phyloP scores from a whole-genome alignment of 139 green algal genomes.

The Ettlia oleoabundans region DNA sequence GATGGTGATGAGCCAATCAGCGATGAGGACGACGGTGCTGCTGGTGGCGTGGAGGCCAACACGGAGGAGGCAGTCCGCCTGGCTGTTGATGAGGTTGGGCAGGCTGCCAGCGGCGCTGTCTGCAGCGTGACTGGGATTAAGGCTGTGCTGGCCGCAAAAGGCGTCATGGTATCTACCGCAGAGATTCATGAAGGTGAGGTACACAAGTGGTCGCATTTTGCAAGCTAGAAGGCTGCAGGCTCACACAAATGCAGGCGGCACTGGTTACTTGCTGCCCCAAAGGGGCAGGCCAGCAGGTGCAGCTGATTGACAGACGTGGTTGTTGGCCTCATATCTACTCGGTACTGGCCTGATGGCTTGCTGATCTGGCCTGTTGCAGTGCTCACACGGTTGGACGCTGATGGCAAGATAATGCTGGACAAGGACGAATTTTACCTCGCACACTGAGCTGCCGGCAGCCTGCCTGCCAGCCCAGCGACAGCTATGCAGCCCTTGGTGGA shows the following conservation, averaged over 20 bases:
- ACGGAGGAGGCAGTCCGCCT: slow-evolving; percentile 1
- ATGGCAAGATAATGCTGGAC: slow-evolving; percentile 34
- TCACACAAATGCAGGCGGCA: too few relatives aligned
- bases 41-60: neutral
- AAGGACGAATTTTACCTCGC: slow-evolving; percentile 46
- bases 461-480: neutral
- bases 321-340: too few relatives aligned
- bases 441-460: slow-evolving; percentile 1
- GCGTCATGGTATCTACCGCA: neutral
- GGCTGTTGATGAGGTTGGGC: slow-evolving; percentile 34
- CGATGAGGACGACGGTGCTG: slow-evolving; percentile 19
- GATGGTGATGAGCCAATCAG: slow-evolving; percentile 46
- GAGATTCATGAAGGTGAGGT: slow-evolving; percentile 19
- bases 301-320: too few relatives aligned
- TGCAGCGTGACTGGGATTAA: slow-evolving; percentile 42
- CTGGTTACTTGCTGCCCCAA: too few relatives aligned
- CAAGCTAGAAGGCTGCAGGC: too few relatives aligned
- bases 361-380: neutral
- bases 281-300: too few relatives aligned
- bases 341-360: neutral
- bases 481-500: too few relatives aligned
- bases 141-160: slow-evolving; percentile 26
- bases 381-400: slow-evolving; percentile 29
- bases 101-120: neutral
- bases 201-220: too few relatives aligned